phyloP scores from a whole-genome alignment of 129 eudicot genomes.

The Flaveria bidentis region DNA sequence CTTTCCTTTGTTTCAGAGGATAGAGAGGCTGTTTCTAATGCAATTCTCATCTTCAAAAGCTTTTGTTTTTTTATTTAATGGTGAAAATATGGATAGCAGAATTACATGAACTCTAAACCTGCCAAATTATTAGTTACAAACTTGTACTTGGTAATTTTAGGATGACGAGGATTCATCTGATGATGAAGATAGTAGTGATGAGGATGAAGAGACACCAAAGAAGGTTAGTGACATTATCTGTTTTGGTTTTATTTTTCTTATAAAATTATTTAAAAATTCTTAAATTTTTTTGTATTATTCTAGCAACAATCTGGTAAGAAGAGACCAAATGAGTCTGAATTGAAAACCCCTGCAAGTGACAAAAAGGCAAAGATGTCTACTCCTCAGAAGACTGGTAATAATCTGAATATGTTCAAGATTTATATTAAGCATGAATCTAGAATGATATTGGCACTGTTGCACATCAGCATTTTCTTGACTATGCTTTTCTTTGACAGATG shows the following conservation, averaged over 20 bases:
- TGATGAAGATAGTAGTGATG: constrained; percentile 52
- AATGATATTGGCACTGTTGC: neutral
- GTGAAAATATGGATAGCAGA: neutral
- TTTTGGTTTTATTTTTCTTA: neutral
- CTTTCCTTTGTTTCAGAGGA: too few relatives aligned
- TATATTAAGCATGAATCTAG: neutral
- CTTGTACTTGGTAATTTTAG: constrained; percentile 28
- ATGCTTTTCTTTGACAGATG: constrained; percentile 33
- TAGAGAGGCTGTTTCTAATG: too few relatives aligned
- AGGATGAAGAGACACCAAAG: constrained; percentile 76
- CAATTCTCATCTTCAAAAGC: too few relatives aligned
- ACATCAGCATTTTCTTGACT: neutral
- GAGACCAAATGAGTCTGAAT: constrained; percentile 59
- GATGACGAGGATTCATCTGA: constrained; percentile 46
- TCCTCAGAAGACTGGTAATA: constrained; percentile 72
- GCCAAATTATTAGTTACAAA: neutral
- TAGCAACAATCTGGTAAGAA: constrained; percentile 71
- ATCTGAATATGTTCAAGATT: neutral
- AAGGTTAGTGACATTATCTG: constrained; percentile 42
- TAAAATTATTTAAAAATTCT: neutral
- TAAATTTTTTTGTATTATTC: neutral
- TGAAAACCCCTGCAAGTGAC: constrained; percentile 53
- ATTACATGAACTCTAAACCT: neutral
- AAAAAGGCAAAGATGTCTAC: constrained; percentile 81
- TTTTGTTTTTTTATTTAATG: too few relatives aligned